These are phyloP conservation scores for Arabidopsis arenosa DNA, from an alignment of 345 rosid species.

Conservation along the genomic window DNA sequence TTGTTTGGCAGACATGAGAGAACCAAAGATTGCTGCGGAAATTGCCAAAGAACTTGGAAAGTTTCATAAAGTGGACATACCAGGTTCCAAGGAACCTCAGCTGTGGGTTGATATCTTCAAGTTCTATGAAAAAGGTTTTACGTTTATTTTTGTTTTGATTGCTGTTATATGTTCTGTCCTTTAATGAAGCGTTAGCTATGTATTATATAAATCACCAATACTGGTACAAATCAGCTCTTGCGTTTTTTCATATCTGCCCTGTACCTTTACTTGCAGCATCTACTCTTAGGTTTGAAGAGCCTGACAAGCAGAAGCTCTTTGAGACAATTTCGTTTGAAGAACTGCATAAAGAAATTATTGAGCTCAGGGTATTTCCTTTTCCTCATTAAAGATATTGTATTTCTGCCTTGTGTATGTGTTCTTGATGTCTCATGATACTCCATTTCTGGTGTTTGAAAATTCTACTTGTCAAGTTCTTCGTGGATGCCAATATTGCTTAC, in stretches of 20 bases:
- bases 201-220: background rate
- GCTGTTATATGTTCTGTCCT: background rate
- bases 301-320: slow-evolving; percentile 66
- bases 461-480: slow-evolving; percentile 3
- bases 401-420: slow-evolving; percentile 27
- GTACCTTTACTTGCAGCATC: slow-evolving; percentile 65
- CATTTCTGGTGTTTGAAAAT: background rate
- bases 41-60: slow-evolving; percentile 82
- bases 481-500: background rate
- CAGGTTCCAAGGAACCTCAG: slow-evolving; percentile 93
- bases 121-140: slow-evolving; percentile 80
- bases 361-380: slow-evolving; percentile 66
- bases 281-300: slow-evolving; percentile 68
- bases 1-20: slow-evolving; percentile 71
- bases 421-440: slow-evolving; percentile 6
- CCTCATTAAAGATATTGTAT: slow-evolving; percentile 18
- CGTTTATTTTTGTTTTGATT: background rate
- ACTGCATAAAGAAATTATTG: slow-evolving; percentile 65
- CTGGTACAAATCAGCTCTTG: background rate
- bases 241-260: slow-evolving; percentile 23
- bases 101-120: slow-evolving; percentile 85
- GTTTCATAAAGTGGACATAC: slow-evolving; percentile 84
- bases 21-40: slow-evolving; percentile 77
- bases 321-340: slow-evolving; percentile 74
- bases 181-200: slow-evolving; percentile 3